Evolutionary conservation across 139 green algal species (phyloP), one percentile per base, ranked within the genome.

Genomic region (Volvox reticuliferus): DNA sequence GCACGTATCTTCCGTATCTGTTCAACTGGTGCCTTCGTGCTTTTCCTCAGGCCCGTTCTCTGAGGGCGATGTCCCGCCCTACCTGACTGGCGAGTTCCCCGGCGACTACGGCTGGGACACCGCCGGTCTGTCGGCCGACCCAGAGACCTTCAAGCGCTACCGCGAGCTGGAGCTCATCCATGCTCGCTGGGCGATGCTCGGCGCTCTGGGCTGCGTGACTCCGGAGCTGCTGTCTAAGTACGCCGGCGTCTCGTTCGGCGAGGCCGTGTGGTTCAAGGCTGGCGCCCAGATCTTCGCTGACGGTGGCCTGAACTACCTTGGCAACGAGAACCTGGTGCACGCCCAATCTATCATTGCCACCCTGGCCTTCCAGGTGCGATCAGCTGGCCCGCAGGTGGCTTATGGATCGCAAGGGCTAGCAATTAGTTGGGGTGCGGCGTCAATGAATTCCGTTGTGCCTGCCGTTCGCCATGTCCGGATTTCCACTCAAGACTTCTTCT

Each of bases 21-120:
- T 16, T 73, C 12, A 16, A 30, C 44, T 55, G 5, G 44, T 9
- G 44, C 44, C 5, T 85, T 35, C 32, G 32, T 67, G 1, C 0
- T 62, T 32, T 18, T 37, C 37, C 77, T 0, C 86, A 94, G 97
- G 97, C 80, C 95, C 96, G 81, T 99, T 98, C 97, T 96, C 93
- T 68, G 94, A 97, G 88, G 89, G 92, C 78, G 88, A 93, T 69
- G 93, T 89, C 89, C 97, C 97, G 37, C 78, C 89, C 32, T 98
- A 99, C 97, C 95, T 99, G 84, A 98, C 92, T 68, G 97, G 95
- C 82, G 94, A 96, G 96, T 99, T 96, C 97, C 94, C 97, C 88
- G 97, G 97, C 92, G 97, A 99, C 97, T 99, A 99, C 93, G 98
- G 97, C 93, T 99, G 98, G 97, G 98, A 99, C 96, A 99, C 98